phyloP scores from a whole-genome alignment of 345 rosid species.

The Boechera divaricarpa region DNA sequence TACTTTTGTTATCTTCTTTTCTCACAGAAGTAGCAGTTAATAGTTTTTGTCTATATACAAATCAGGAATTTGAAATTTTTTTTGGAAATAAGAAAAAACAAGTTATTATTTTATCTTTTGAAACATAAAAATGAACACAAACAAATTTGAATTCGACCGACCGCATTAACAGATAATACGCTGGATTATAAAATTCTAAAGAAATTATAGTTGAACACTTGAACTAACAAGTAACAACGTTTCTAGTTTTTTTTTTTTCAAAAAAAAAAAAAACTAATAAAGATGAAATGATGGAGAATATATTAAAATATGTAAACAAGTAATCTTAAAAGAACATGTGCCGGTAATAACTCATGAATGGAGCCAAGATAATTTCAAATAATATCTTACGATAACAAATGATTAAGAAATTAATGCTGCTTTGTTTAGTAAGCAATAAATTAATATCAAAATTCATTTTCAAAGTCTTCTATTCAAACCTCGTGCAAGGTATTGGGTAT shows the following conservation, averaged over 20 bases:
- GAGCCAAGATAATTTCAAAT: background rate
- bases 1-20: constrained; percentile 7
- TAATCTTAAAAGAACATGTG: background rate
- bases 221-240: background rate
- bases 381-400: constrained; percentile 2
- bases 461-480: background rate
- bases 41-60: constrained; percentile 6
- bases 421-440: background rate
- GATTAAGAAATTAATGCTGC: background rate
- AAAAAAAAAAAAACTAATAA: background rate
- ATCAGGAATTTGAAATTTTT: background rate
- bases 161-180: background rate
- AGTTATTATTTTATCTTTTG: background rate
- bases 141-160: background rate
- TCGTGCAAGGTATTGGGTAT: constrained; percentile 12
- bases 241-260: background rate
- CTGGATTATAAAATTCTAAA: background rate
- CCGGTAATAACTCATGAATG: background rate
- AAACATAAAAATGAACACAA: background rate
- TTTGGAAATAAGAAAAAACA: background rate
- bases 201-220: background rate
- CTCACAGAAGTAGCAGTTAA: constrained; percentile 11
- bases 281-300: constrained; percentile 8
- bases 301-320: background rate
- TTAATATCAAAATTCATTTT: background rate